Conservation (phyloP, 176 grass and related monocot species). For the Themeda triandra region DNA sequence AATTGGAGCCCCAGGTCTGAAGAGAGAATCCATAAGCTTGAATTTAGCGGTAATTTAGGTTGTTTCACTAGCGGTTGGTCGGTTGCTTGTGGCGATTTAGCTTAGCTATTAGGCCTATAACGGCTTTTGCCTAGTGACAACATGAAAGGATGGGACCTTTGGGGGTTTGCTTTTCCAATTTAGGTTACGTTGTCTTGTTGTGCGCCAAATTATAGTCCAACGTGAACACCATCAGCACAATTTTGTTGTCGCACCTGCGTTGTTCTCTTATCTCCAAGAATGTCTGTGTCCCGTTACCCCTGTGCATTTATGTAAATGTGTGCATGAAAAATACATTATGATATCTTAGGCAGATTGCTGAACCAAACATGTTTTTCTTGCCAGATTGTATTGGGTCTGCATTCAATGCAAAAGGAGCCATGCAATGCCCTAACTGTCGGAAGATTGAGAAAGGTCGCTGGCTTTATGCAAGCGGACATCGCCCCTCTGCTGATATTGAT, state of each 20-base stretch:
- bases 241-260: background rate
- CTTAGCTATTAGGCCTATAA: background rate
- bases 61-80: background rate
- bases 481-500: conserved; percentile 71
- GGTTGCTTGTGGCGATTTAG: background rate
- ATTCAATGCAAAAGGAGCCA: conserved; percentile 95
- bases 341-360: conserved; percentile 6
- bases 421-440: conserved; percentile 94
- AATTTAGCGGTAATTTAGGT: background rate
- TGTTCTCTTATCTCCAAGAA: background rate
- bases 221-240: background rate
- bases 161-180: background rate
- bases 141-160: background rate
- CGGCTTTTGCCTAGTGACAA: background rate
- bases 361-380: conserved; percentile 27
- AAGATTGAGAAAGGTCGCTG: conserved; percentile 87
- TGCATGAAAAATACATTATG: background rate
- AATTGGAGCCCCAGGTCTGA: background rate
- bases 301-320: background rate
- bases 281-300: background rate
- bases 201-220: background rate
- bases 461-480: conserved; percentile 71
- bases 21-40: background rate
- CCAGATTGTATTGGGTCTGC: conserved; percentile 98
- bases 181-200: background rate